Evolutionary conservation across 139 green algal genomes (phyloP), one percentile per base, ranked within the genome.

Genomic region (Nannochloris sp.): DNA sequence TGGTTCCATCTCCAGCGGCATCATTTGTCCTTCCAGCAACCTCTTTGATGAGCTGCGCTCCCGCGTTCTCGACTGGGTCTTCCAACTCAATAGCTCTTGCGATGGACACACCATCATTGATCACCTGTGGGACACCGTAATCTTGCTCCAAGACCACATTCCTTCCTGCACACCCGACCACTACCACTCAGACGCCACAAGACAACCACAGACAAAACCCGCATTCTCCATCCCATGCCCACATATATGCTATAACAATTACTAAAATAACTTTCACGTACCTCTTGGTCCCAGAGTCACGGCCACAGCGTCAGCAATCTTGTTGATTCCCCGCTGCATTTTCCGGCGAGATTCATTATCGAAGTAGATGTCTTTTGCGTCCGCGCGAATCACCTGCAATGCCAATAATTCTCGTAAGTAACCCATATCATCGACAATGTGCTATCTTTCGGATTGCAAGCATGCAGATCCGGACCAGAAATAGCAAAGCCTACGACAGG

Each of bases 41-140:
- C 83, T 98, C 92, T 77, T 96, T 95, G 81, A 97, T 96, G 10
- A 97, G 85, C 82, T 96, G 91, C 1, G 91, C 91, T 12, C 91
- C 92, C 10, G 92, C 91, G 59, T 98, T 97, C 82, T 98, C 91
- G 48, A 95, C 84, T 20, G 91, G 72, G 66, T 96, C 90, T 46
- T 78, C 63, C 61, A 97, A 80, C 66, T 98, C 92, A 59, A 98
- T 98, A 48, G 91, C 92, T 31, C 92, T 83, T 1, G 92, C 92
- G 59, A 98, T 98, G 57, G 91, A 93, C 36, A 98, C 92, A 31
- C 92, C 92, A 68, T 98, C 92, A 76, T 98, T 98, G 81, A 98
- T 98, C 26, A 98, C 91, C 82, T 91, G 73, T n/a, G 92, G 92
- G 45, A 90, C 73, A 40, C 91, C 91, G 61, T 95, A 96, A 46